Evolutionary conservation across 2,329 filamentous ascomycete genomes (phyloP), one percentile per base, ranked within the genome.

Genomic region (Fusarium multiceps): DNA sequence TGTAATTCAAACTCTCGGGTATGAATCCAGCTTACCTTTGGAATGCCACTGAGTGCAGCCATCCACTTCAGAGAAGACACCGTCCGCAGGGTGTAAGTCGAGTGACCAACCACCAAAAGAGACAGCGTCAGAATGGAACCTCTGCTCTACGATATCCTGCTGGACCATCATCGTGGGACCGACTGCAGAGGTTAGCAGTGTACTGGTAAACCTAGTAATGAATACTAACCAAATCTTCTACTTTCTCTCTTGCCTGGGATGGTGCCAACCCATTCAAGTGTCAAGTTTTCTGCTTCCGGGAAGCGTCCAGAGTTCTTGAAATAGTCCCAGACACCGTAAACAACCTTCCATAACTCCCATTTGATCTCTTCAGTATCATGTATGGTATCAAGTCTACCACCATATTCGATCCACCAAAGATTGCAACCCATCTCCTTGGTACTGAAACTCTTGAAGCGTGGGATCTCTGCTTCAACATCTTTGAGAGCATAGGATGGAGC

Each of bases 21-120:
- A 0, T 20, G 0, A 4, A 2, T 7, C 1, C 1, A 28, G 10
- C 1, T 20, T 18, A 64, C 62, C 62, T 25, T 64, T 64, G 18
- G 62, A 64, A 23, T 64, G 62, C 62, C 62, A 64, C 8, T 64
- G 62, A 1, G 62, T 64, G 8, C 62, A 64, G n/a, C 62, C 60
- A 12, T 64, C 60, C 0, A 64, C 62, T 18, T 64, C 62, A 0
- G 62, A 64, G 14, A 64, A 64, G 18, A 64, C 62, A 30, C 62
- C 62, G 8, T 64, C 62, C 3, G 62, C 62, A 2, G 62, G 62
- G 6, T 64, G 62, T 0, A 64, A 27, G 11, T 64, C 62, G 2
- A 64, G 62, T 12, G 62, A 64, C 62, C 60, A 65, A 3, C 62
- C 60, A 4, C 62, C 62, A 3, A 64, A 64, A 1, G 62, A 64